Conservation (phyloP, 78 protist genomes). For the Tieghemostelium lacteum region DNA sequence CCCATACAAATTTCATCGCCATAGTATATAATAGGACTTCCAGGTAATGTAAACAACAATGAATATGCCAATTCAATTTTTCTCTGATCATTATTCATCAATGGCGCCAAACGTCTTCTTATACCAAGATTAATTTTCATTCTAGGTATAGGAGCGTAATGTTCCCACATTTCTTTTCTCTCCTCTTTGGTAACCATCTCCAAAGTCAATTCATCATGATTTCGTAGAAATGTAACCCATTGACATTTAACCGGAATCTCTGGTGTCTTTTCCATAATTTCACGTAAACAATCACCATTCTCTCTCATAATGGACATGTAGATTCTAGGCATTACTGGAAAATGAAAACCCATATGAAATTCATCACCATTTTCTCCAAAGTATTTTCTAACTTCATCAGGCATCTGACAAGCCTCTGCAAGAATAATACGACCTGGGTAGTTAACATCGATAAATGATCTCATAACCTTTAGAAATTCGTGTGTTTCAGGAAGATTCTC, state of each 20-base stretch:
- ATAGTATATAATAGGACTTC: slow-evolving; percentile 89
- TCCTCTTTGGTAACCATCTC: slow-evolving; percentile 90
- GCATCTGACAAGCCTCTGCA: slow-evolving; percentile 89
- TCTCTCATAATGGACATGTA: slow-evolving; percentile 76
- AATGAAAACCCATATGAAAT: slow-evolving; percentile 90
- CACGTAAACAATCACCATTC: slow-evolving; percentile 45
- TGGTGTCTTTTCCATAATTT: slow-evolving; percentile 77
- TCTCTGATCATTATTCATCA: slow-evolving; percentile 83
- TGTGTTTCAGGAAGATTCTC: slow-evolving; percentile 93
- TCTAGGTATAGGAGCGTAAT: slow-evolving; percentile 81
- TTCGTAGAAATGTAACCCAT: slow-evolving; percentile 85
- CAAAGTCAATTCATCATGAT: slow-evolving; percentile 88
- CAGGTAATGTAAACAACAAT: slow-evolving; percentile 86
- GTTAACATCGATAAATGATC: slow-evolving; percentile 74
- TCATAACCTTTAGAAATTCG: slow-evolving; percentile 73
- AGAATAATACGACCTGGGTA: slow-evolving; percentile 82
- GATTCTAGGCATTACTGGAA: slow-evolving; percentile 90
- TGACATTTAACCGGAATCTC: slow-evolving; percentile 78
- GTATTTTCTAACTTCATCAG: slow-evolving; percentile 82
- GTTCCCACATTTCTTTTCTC: slow-evolving; percentile 87
- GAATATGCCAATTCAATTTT: slow-evolving; percentile 79
- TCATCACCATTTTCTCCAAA: slow-evolving; percentile 87
- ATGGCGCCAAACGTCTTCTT: slow-evolving; percentile 86
- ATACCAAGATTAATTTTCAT: slow-evolving; percentile 86
- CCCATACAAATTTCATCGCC: slow-evolving; percentile 91